A percentile compares a stretch with the other conserved stretches of the same genome.
Conservation (phyloP, 768 basidiomycete species). For the Melanogaster broomeanus region DNA sequence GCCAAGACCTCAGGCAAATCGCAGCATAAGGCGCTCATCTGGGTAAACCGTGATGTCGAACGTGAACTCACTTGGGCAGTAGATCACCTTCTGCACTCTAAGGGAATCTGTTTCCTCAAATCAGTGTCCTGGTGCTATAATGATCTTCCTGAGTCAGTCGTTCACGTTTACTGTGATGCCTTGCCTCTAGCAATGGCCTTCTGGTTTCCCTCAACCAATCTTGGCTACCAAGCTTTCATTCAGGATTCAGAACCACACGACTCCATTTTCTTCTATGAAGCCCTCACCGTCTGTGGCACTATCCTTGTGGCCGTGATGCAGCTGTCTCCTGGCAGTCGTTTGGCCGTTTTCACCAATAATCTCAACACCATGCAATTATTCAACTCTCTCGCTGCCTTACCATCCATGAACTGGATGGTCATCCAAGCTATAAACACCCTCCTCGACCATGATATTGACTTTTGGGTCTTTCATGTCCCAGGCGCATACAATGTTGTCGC, state of each 20-base stretch:
- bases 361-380: no score
- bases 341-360: no score
- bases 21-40: neutral
- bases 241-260: neutral
- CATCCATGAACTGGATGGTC: no score
- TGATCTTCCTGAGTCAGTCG: neutral
- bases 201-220: constrained; percentile 20
- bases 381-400: no score
- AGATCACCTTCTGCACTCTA: constrained; percentile 14
- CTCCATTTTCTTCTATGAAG: constrained; percentile 32
- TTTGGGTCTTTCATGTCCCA: no score
- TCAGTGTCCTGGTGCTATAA: constrained; percentile 12
- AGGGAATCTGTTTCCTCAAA: constrained; percentile 26
- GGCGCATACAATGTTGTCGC: no score
- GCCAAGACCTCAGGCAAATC: constrained; percentile 34
- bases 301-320: no score
- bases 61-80: constrained; percentile 30
- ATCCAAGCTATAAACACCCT: no score
- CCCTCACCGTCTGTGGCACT: no score
- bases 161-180: constrained; percentile 25
- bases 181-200: constrained; percentile 20
- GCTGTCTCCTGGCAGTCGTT: no score
- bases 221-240: constrained; percentile 19
- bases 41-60: constrained; percentile 5
- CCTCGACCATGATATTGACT: no score